Percentiles rank a stretch among this genome's conserved stretches.
Conservation (phyloP, 2,329 filamentous ascomycete genomes). For the Claviceps cyperi region DNA sequence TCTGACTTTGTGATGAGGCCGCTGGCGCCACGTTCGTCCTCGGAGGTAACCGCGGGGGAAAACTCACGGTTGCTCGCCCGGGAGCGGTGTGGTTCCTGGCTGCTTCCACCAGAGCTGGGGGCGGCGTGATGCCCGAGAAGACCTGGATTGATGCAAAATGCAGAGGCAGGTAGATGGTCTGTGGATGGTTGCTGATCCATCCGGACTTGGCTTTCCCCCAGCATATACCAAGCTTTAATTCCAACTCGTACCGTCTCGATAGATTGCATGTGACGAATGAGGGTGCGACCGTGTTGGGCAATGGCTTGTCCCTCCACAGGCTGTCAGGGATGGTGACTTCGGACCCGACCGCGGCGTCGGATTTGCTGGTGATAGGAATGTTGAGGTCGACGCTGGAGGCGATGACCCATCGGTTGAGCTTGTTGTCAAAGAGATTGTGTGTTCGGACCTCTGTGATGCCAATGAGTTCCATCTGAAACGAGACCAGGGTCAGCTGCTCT, state of each 20-base stretch:
- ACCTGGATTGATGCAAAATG: slow-evolving; percentile 61
- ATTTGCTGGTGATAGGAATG: slow-evolving; percentile 47
- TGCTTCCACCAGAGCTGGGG: slow-evolving; percentile 58
- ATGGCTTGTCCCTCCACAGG: slow-evolving; percentile 55
- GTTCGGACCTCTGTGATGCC: slow-evolving; percentile 68
- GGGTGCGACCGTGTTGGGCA: slow-evolving; percentile 79
- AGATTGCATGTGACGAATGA: slow-evolving; percentile 85
- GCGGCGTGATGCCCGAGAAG: slow-evolving; percentile 77
- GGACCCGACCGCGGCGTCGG: slow-evolving; percentile 42
- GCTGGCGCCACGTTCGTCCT: slow-evolving; percentile 15
- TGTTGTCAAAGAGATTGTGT: slow-evolving; percentile 56
- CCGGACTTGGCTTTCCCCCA: slow-evolving; percentile 46
- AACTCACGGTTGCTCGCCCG: slow-evolving; percentile 21
- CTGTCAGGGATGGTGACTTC: slow-evolving; percentile 56
- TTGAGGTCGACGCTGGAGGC: slow-evolving; percentile 56
- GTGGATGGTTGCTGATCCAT: slow-evolving; percentile 19
- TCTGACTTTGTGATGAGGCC: slow-evolving; percentile 10
- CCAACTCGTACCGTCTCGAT: slow-evolving; percentile 65
- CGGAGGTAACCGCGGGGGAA: slow-evolving; percentile 23
- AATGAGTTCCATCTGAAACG: slow-evolving; percentile 68
- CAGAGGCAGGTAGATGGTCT: slow-evolving; percentile 65
- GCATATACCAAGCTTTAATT: slow-evolving; percentile 63
- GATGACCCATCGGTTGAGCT: slow-evolving; percentile 63
- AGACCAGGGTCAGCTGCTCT: slow-evolving; percentile 61
- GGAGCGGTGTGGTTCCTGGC: slow-evolving; percentile 19